Evolutionary conservation across 1,284 basidiomycete genomes (phyloP).

Genomic region (Leccinum brunneo-olivaceum): DNA sequence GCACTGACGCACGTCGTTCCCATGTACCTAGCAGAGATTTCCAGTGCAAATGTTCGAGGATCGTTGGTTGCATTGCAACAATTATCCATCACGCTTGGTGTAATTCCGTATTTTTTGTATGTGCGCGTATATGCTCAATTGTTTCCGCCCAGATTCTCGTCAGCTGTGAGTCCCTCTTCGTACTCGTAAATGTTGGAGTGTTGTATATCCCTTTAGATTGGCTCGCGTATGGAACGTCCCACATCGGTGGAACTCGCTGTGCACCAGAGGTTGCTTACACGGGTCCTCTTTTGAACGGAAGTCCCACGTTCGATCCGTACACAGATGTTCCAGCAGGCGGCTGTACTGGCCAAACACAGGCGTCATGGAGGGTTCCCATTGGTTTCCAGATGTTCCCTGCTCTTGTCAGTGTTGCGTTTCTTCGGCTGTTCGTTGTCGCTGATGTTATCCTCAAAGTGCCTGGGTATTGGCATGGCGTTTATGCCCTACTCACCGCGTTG

Average conservation of each 20-base stretch:
- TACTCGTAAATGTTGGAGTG: background rate
- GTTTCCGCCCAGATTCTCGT: slow-evolving; percentile 22
- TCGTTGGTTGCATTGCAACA: slow-evolving; percentile 30
- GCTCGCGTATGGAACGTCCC: slow-evolving; percentile 30
- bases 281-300: slow-evolving; percentile 30
- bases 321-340: slow-evolving; percentile 28
- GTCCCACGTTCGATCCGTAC: slow-evolving; percentile 26
- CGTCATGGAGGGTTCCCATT: slow-evolving; percentile 28
- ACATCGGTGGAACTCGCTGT: slow-evolving; percentile 31
- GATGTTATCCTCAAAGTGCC: slow-evolving; percentile 17
- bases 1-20: slow-evolving; percentile 31
- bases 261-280: slow-evolving; percentile 28
- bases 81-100: slow-evolving; percentile 31
- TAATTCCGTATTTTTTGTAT: slow-evolving; percentile 10
- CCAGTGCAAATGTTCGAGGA: slow-evolving; percentile 32
- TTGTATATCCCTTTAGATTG: slow-evolving; percentile 19
- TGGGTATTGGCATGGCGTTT: slow-evolving; percentile 30
- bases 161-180: slow-evolving; percentile 26
- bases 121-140: background rate
- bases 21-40: slow-evolving; percentile 33
- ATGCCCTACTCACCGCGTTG: slow-evolving; percentile 33
- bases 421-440: background rate
- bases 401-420: slow-evolving; percentile 16
- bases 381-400: slow-evolving; percentile 30
- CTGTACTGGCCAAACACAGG: slow-evolving; percentile 27